Evolutionary conservation across 1,284 basidiomycete genomes (phyloP), one percentile per base, ranked within the genome.

Genomic region (Fomitiporia mediterranea): DNA sequence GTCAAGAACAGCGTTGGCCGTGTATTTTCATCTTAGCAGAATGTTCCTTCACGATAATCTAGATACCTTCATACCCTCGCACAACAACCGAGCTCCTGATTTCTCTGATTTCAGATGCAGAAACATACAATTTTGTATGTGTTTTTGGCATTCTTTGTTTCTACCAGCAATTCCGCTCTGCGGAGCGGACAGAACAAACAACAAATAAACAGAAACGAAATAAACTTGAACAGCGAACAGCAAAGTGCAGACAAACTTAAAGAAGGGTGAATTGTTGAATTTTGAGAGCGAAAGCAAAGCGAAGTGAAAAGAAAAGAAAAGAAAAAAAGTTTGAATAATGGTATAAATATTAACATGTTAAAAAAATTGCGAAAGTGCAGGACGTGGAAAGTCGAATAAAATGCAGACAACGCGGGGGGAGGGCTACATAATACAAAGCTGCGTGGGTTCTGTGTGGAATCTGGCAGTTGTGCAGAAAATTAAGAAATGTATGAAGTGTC

Each of bases 1-100:
- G 82, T 95, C 39, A 89, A 86, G 72, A 90, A 83, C 67, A 81
- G 87, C 48, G 80, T 94, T n/a, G 86, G 90, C 13, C 79, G 82
- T 58, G 75, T 93, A 37, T 90, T 93, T 61, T 19, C 48, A 34
- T 30, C 30, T 30, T 42, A 51, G 23, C 11, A 2, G 19, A 30
- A 28, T 13, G 6, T 27, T 23, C n/a, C 19, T 27, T 11, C 25
- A 21, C 19, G 13, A 34, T 34, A 34, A 6, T 6, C 32, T 34
- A 34, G 32, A 34, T 34, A 34, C 32, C 32, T 13, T 34, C 32
- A 34, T 34, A 34, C 32, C 32, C 6, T 6, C 13, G 32, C 32
- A n/a, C n/a, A n/a, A n/a, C n/a, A n/a, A n/a, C n/a, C n/a, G n/a
- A n/a, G n/a, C n/a, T n/a, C n/a, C n/a, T n/a, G n/a, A n/a, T n/a